Evolutionary conservation across 495 filamentous ascomycete species (phyloP), one percentile per base, ranked within the genome.

Genomic region (Aspergillus carlsbadensis): DNA sequence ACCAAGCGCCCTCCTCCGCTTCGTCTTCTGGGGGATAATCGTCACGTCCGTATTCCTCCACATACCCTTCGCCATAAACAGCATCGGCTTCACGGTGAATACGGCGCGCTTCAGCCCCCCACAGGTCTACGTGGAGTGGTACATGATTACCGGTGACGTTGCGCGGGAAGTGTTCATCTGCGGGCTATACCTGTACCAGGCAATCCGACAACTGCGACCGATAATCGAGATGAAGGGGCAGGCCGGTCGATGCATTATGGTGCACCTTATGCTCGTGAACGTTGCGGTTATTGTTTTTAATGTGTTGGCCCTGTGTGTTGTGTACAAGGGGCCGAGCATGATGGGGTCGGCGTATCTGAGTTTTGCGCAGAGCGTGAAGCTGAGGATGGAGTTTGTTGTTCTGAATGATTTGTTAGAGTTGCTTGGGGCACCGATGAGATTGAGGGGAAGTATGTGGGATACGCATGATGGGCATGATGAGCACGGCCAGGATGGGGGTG

Each of bases 311-410:
- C 26, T 83, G 4, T 55, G 51, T 0, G 44, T 64, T 24, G 71
- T 80, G 42, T 78, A 67, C 56, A 49, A 65, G 6, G 61, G 70
- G 42, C 40, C 67, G 10, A 76, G 71, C 37, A 56, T 65, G 21
- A 63, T 81, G 24, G 67, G 81, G 53, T 73, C 72, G 6, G 68
- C 70, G 36, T 71, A 70, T 60, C 78, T 78, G 54, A 59, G 62
- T 5, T 55, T 78, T 31, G 62, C 74, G 0, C 81, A 78, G 61
- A 79, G 76, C 62, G 56, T 82, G 36, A 84, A 84, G 63, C 61
- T 83, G 35, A 78, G 76, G 51, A 59, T 80, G 53, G 80, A 84
- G 59, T 78, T 80, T 53, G 69, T 62, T 35, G 69, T 82, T 22
- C 72, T 83, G 40, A 80, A 80, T 57, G 71, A 67, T 42, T 62